Base-by-base conservation (phyloP, 768 basidiomycete species). In the Leccinum subgranulosum region DNA sequence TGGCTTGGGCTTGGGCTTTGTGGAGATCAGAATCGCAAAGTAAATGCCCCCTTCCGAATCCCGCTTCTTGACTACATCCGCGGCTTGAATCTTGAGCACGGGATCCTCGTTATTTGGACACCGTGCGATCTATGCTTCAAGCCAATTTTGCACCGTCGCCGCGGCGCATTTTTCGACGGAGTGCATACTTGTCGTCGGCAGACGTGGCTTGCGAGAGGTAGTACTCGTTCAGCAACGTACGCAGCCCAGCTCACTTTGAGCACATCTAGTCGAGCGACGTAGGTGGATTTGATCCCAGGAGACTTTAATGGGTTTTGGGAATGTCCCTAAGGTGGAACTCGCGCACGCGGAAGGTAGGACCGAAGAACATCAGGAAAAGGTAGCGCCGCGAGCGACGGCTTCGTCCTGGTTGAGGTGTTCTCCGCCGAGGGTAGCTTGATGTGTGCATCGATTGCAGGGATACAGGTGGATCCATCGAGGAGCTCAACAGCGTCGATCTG, bases 341-440 rank as follows among this genome's bases (percentile, higher is more conserved):
- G 63, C 94, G 90, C 33, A 98, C 96, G 62, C 93, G 90, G 90
- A 98, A 99, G 53, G 94, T 87, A 65, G 96, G 96, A 29, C 94
- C 96, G 62, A 97, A 88, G 80, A 92, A 93, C 33, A 97, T 95
- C 96, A 98, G 34, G 94, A 86, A 73, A 99, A 97, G 55, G 96
- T 97, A 51, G 94, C 90, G 41, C 95, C 95, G 47, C 95, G 92
- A 11, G 93, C 94, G 65, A 94, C 82, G 58, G 97, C 95, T 78
- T 98, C 96, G 64, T 98, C 97, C 77, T 95, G 93, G 81, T 98
- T 98, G 71, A 96, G 86, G 33, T 94, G 53, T 88, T 90, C 36
- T 23, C 23, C 23, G 23, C 79, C 78, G 76, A 96, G 94, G 60
- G 85, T 88, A 31, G 83, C 79, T 67, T 90, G 86, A 99, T 95